These are phyloP conservation scores for Suillus occidentalis DNA, from an alignment of 768 basidiomycete genomes.

Conservation along the genomic window DNA sequence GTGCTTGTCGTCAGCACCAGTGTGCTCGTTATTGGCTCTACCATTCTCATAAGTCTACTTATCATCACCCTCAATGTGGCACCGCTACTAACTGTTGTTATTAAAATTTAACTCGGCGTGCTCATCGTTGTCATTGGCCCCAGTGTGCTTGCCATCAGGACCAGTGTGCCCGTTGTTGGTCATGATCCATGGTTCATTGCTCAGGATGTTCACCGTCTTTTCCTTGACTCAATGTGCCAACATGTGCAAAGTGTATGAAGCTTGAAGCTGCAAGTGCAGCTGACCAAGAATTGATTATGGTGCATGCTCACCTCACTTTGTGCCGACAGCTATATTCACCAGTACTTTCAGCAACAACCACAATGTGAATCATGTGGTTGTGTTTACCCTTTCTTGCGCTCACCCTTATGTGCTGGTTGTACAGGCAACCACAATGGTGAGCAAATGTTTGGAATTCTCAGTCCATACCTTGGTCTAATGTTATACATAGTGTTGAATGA, in stretches of 20 bases:
- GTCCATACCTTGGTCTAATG: not conserved
- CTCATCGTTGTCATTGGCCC: too few relatives aligned
- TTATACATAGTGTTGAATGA: not conserved
- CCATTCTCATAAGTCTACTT: too few relatives aligned
- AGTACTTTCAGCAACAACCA: not conserved
- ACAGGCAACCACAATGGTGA: not conserved
- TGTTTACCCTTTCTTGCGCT: not conserved
- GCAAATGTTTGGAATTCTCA: not conserved
- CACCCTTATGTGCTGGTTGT: not conserved
- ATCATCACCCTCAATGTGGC: too few relatives aligned
- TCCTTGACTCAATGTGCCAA: not conserved
- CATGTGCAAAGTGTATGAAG: not conserved
- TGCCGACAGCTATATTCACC: not conserved
- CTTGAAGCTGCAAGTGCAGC: not conserved
- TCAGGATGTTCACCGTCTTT: not conserved
- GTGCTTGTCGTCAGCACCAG: too few relatives aligned
- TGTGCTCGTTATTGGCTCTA: too few relatives aligned
- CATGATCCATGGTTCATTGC: not conserved
- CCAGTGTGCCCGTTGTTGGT: not conserved
- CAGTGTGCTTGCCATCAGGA: too few relatives aligned
- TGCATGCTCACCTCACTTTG: not conserved
- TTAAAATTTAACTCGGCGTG: too few relatives aligned
- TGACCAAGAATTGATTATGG: not conserved
- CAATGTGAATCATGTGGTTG: not conserved
- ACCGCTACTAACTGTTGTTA: too few relatives aligned